Conservation (phyloP, 192 early-diverging fungal species). For the Backusella tarrabulga region DNA sequence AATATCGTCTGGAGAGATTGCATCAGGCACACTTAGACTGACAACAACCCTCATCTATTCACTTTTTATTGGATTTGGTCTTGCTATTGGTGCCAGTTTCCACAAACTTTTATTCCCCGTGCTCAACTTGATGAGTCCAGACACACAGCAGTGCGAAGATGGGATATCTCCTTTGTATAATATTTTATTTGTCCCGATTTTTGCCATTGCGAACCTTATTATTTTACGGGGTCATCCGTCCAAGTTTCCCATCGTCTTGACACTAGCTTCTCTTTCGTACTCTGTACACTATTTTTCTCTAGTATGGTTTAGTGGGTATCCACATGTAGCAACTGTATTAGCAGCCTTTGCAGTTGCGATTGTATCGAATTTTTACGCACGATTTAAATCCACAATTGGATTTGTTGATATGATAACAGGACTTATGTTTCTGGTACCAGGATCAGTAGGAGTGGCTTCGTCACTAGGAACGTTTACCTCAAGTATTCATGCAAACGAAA, state of each 20-base stretch:
- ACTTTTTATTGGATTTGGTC: conserved; percentile 20
- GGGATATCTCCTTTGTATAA: conserved; percentile 13
- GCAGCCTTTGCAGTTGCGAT: conserved; percentile 14
- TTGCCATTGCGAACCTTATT: conserved; percentile 6
- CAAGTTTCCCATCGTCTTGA: conserved; percentile 10
- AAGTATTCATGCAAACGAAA: background rate
- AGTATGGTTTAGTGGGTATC: conserved; percentile 10
- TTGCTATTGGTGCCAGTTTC: conserved; percentile 18
- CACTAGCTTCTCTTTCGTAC: conserved; percentile 4
- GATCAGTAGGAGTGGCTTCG: conserved; percentile 19
- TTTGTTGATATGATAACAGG: conserved; percentile 27
- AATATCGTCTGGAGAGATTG: conserved; percentile 11
- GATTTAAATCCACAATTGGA: conserved; percentile 12
- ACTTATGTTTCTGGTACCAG: conserved; percentile 23
- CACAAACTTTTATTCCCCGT: conserved; percentile 19
- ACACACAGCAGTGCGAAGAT: background rate
- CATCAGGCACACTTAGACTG: conserved; percentile 15
- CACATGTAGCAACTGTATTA: conserved; percentile 14
- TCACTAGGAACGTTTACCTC: conserved; percentile 14
- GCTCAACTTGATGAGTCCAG: conserved; percentile 4
- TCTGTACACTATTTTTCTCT: conserved; percentile 10
- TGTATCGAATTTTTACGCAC: conserved; percentile 19
- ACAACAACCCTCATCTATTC: conserved; percentile 19
- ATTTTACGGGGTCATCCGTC: background rate
- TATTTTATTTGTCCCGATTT: conserved; percentile 19